A percentile compares a stretch with the other conserved stretches of the same genome.
Evolutionary conservation across 768 basidiomycete species (phyloP).

Genomic region (Boletus bicolor): DNA sequence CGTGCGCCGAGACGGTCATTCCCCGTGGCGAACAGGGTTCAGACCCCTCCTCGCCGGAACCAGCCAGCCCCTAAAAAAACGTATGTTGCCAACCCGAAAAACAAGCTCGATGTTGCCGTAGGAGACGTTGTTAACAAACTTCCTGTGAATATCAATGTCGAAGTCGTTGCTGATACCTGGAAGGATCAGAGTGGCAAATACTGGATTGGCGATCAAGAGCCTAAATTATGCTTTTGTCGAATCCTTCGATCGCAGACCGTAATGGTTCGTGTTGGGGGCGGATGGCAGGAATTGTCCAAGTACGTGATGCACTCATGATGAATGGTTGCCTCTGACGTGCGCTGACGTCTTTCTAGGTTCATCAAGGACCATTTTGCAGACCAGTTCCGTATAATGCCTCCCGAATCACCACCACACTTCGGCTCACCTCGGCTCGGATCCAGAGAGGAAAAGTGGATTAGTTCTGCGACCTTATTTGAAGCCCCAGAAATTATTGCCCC

Average conservation of each 20-base stretch:
- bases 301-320: conserved; percentile 36
- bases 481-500: conserved; percentile 39
- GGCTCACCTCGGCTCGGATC: conserved; percentile 37
- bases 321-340: not conserved
- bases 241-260: conserved; percentile 89
- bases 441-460: conserved; percentile 81
- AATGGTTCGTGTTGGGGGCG: conserved; percentile 95
- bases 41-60: conserved; percentile 47
- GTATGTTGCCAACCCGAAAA: conserved; percentile 87
- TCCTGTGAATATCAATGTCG: conserved; percentile 77
- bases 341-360: conserved; percentile 51
- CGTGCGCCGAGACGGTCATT: conserved; percentile 66
- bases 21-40: conserved; percentile 39
- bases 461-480: conserved; percentile 67
- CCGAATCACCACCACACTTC: conserved; percentile 55
- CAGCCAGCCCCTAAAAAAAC: conserved; percentile 48
- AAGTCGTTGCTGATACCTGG: conserved; percentile 82
- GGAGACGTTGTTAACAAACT: conserved; percentile 90
- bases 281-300: conserved; percentile 91
- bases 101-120: conserved; percentile 88
- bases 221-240: conserved; percentile 87
- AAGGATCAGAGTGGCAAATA: conserved; percentile 92
- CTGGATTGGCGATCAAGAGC: conserved; percentile 92
- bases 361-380: conserved; percentile 85
- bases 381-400: conserved; percentile 65